Base-by-base conservation (phyloP, 2,329 filamentous ascomycete species). In the Phaeosphaeriaceae sp. region DNA sequence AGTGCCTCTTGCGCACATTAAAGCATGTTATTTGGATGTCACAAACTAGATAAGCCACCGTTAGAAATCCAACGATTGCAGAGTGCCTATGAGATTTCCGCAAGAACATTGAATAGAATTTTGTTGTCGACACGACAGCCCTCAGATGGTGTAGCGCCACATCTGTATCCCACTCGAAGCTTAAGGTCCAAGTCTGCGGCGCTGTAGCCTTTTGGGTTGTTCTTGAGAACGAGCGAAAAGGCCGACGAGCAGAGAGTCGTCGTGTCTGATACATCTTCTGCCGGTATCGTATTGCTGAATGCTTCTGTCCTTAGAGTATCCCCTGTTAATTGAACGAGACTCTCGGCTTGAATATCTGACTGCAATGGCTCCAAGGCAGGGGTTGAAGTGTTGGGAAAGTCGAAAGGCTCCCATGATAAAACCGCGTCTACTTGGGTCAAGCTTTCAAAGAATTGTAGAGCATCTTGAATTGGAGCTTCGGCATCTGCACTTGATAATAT, bases 191-290 rank as follows among this genome's bases (percentile, higher is more conserved):
- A 41, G 11, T 59, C 48, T 42, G 48, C 34, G 12, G 23, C 30
- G 36, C 44, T 50, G 38, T 47, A 56, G 6, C 55, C 52, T 45
- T 56, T 58, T 7, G 12, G 13, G 18, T 58, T 58, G 34, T 48
- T 52, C 33, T 49, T 49, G 6, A 52, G 35, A 30, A 61, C 35
- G 5, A 59, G 52, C 20, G 58, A 61, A 46, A 57, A 61, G 18
- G 58, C 58, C 21, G 23, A 42, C 17, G 58, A 57, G 42, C 58
- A 61, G 30, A 61, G 53, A 15, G 50, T 61, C 12, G 56, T 59
- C 11, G 46, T 56, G 29, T 51, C 49, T 43, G 42, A 49, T 44
- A 46, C 40, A 39, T 53, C 33, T 6, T 42, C 44, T 45, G 26
- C 23, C 3, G 48, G 13, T 7, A 40, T 21, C 13, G 40, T 13